A percentile compares a stretch with the other conserved stretches of the same genome.
Conservation (phyloP, 331 rosid species). For the Quercus tomentella region DNA sequence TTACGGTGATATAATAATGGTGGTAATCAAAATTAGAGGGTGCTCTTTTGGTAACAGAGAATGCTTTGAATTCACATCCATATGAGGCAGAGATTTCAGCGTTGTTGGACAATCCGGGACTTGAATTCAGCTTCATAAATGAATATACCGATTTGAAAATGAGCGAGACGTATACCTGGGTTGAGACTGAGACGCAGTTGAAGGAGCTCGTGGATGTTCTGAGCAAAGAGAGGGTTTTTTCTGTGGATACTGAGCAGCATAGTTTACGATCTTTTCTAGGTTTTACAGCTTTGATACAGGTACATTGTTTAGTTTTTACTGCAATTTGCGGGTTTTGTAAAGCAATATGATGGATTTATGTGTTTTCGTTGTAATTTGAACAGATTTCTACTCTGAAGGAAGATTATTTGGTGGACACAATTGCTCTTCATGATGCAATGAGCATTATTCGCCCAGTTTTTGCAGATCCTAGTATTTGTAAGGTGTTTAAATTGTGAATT, state of each 20-base stretch:
- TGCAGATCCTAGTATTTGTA: conserved; percentile 68
- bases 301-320: conserved; percentile 12
- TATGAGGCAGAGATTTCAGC: conserved; percentile 57
- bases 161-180: conserved; percentile 62
- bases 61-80: conserved; percentile 53
- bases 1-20: conserved; percentile 2
- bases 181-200: conserved; percentile 55
- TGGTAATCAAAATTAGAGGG: conserved; percentile 4
- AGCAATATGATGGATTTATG: background rate
- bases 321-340: background rate
- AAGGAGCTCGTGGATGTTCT: conserved; percentile 50
- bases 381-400: conserved; percentile 73
- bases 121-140: conserved; percentile 37
- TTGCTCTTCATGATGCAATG: conserved; percentile 81
- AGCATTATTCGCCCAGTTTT: conserved; percentile 66
- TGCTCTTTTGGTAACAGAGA: conserved; percentile 26
- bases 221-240: conserved; percentile 50
- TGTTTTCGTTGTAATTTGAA: conserved; percentile 11
- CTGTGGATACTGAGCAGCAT: conserved; percentile 94
- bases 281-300: conserved; percentile 84
- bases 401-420: conserved; percentile 88
- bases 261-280: conserved; percentile 75
- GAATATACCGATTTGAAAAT: conserved; percentile 35
- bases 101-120: conserved; percentile 32
- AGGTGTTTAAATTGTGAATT: conserved; percentile 50